phyloP scores from a whole-genome alignment of 2,329 filamentous ascomycete species.

The Venturia effusa region DNA sequence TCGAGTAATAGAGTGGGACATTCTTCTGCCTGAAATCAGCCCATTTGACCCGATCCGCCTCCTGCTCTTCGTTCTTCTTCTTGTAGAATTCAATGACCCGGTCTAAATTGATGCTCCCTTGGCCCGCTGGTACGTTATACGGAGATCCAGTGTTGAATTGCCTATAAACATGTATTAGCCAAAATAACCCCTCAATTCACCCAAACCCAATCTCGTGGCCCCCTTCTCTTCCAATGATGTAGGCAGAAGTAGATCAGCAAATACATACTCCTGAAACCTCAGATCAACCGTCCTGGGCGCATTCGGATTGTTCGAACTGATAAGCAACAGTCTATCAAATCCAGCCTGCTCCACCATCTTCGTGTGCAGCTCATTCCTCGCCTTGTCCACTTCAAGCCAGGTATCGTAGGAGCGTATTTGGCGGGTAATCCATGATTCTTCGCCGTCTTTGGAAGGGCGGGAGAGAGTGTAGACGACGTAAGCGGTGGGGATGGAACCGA shows the following conservation, averaged over 20 bases:
- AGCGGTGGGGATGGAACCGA: constrained; percentile 1
- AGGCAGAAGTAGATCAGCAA: too few relatives aligned
- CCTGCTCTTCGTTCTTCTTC: constrained; percentile 10
- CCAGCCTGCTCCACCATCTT: constrained; percentile 10
- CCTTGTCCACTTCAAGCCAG: background rate
- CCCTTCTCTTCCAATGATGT: background rate
- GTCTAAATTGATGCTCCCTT: constrained; percentile 6
- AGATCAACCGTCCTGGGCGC: background rate
- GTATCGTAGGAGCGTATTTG: constrained; percentile 3
- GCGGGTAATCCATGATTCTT: constrained; percentile 7
- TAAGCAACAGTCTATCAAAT: constrained; percentile 6
- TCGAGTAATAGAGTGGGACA: background rate
- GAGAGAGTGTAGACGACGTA: constrained; percentile 4
- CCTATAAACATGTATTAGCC: constrained; percentile 1
- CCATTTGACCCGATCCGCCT: constrained; percentile 6
- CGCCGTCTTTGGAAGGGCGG: background rate
- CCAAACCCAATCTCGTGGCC: background rate
- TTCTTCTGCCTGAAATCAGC: background rate
- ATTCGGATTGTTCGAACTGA: constrained; percentile 2
- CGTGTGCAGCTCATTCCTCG: constrained; percentile 10
- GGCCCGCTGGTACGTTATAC: constrained; percentile 6
- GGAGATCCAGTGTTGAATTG: constrained; percentile 7
- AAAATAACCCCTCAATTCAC: background rate
- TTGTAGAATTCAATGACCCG: constrained; percentile 9
- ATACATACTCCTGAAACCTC: constrained; percentile 9